Conservation (phyloP, 2,329 filamentous ascomycete genomes). For the Diplodia intermedia region DNA sequence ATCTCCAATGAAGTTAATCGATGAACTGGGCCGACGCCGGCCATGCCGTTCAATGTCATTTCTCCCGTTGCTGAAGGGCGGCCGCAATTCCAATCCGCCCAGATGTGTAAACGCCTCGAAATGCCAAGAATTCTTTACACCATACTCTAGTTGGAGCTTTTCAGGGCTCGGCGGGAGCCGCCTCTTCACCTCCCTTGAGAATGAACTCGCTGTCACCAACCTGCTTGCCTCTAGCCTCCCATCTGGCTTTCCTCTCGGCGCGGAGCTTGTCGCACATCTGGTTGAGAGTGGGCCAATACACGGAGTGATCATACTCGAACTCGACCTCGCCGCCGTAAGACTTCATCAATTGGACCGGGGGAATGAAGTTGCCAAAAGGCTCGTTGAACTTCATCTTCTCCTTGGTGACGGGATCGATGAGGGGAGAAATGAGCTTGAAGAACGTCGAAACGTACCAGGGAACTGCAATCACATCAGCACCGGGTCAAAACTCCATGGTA, state of each 20-base stretch:
- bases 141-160: background rate
- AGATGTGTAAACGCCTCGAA: conserved; percentile 18
- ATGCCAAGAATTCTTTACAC: conserved; percentile 4
- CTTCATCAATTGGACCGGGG: conserved; percentile 80
- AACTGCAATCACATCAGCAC: conserved; percentile 58
- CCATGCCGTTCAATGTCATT: background rate
- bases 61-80: background rate
- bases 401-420: conserved; percentile 92
- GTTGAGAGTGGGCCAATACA: conserved; percentile 88
- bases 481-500: background rate
- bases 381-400: conserved; percentile 99
- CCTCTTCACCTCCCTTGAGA: conserved; percentile 70
- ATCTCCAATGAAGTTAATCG: background rate
- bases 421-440: conserved; percentile 94
- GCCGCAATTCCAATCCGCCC: background rate
- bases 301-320: conserved; percentile 87
- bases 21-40: background rate
- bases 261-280: conserved; percentile 72
- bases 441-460: conserved; percentile 92
- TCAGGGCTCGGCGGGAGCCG: conserved; percentile 5
- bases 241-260: conserved; percentile 69
- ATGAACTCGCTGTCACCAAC: conserved; percentile 89
- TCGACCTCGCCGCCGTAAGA: conserved; percentile 78
- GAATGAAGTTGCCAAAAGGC: conserved; percentile 82
- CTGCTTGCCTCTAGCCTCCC: conserved; percentile 78